Evolutionary conservation across 139 green algal genomes (phyloP), one percentile per base, ranked within the genome.

Genomic region (Chlamydomonas eustigma): DNA sequence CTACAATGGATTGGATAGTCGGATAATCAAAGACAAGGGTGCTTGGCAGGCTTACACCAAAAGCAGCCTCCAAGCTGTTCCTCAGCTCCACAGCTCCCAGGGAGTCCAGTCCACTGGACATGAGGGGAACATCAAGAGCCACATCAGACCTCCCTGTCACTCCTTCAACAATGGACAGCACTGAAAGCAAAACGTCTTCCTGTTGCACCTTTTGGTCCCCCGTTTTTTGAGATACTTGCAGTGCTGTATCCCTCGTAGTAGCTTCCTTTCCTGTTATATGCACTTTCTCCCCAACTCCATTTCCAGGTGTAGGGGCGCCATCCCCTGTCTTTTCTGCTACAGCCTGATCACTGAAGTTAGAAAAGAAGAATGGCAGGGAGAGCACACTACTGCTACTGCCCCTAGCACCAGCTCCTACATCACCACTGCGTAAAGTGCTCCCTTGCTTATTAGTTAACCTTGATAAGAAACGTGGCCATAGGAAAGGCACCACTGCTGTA

Each of bases 51-150:
- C 80, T 37, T 12, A 94, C 25, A 12, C 75, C 75, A 25, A 87
- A 38, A 5, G 51, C 64, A 51, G 39, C 77, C 25, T 94, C 90
- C 32, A 97, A 85, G 2, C 74, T 75, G 71, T 91, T 91, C 36
- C 90, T 80, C 52, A 97, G 84, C 87, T 97, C 93, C 32, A 96
- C 87, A 18, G 86, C 85, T 1, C 87, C 86, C 63, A 95, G 79
- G 3, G 86, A 93, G 84, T 96, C 92, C 37, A 97, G 66, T 3
- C 91, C 92, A 8, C 86, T 82, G 3, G 80, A 87, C 88, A 97
- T 93, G 33, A 97, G 83, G 0, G 92, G 92, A 4, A 38, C 68
- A 63, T 75, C 35, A 18, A 28, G 38, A 2, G 88, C 90, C 0
- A 88, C 35, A 8, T 37, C 44, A 37, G 37, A 63, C 33, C 32